A percentile compares a stretch with the other conserved stretches of the same genome.
Conservation (phyloP, 2,329 filamentous ascomycete genomes). For the Tolypocladium tropicale region DNA sequence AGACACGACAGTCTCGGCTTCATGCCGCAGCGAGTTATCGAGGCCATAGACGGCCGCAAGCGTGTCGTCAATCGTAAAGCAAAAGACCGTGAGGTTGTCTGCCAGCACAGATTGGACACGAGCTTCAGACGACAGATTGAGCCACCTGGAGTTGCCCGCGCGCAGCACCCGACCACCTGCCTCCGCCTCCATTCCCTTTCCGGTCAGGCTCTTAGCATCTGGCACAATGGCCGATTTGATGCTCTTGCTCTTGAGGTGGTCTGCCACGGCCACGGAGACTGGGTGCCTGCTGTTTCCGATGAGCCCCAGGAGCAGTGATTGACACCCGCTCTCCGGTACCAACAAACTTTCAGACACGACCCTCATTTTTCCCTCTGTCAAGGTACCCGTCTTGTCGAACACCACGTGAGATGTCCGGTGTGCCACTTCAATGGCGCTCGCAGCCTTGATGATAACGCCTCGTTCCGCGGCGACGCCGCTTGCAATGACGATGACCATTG, state of each 20-base stretch:
- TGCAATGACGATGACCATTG: constrained; percentile 67
- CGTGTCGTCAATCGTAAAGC: constrained; percentile 27
- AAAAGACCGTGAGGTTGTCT: constrained; percentile 33
- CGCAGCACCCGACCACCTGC: constrained; percentile 19
- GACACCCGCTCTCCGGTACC: neutral
- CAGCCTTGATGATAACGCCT: constrained; percentile 61
- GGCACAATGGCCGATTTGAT: constrained; percentile 11
- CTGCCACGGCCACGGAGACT: constrained; percentile 36
- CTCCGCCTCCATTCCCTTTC: constrained; percentile 33
- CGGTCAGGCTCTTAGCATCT: constrained; percentile 27
- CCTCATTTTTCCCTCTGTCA: constrained; percentile 49
- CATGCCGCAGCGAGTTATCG: constrained; percentile 33
- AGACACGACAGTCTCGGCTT: constrained; percentile 21
- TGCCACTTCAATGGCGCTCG: constrained; percentile 52
- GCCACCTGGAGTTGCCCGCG: constrained; percentile 42
- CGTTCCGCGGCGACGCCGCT: constrained; percentile 53
- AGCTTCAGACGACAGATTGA: constrained; percentile 19
- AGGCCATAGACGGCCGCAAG: constrained; percentile 34
- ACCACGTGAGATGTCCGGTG: constrained; percentile 55
- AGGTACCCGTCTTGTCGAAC: constrained; percentile 73
- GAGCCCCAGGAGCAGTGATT: constrained; percentile 18
- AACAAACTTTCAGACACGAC: constrained; percentile 23
- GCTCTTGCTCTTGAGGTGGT: constrained; percentile 22
- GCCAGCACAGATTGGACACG: constrained; percentile 23
- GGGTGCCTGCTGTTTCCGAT: constrained; percentile 38